A percentile compares a stretch with the other conserved stretches of the same genome.
Conservation (phyloP, 768 basidiomycete genomes). For the Phlebiopsis flavidoalba region DNA sequence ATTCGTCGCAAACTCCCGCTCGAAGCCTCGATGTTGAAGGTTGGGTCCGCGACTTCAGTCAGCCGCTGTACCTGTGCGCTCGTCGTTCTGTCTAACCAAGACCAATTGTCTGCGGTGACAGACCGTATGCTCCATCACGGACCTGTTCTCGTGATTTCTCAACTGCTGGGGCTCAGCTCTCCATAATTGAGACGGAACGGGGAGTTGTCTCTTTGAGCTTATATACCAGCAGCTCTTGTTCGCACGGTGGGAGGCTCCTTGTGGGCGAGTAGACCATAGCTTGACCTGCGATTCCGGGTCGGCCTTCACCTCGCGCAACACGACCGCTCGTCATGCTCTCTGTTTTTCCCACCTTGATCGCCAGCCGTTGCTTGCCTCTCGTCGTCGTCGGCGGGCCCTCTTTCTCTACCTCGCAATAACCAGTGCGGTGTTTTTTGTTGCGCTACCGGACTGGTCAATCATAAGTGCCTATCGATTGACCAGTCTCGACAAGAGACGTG, state of each 20-base stretch:
- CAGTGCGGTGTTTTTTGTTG: conserved; percentile 94
- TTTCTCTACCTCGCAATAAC: conserved; percentile 92
- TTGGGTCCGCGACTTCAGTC: conserved; percentile 83
- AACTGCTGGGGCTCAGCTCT: conserved; percentile 59
- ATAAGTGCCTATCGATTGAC: conserved; percentile 88
- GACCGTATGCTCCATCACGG: conserved; percentile 76
- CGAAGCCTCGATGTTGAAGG: conserved; percentile 79
- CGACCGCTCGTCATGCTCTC: conserved; percentile 47
- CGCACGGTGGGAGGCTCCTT: conserved; percentile 75
- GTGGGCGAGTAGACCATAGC: conserved; percentile 81
- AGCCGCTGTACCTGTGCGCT: conserved; percentile 89
- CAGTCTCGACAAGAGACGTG: conserved; percentile 82
- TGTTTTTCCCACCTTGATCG: conserved; percentile 84
- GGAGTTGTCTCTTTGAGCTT: conserved; percentile 75
- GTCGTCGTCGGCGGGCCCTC: conserved; percentile 82
- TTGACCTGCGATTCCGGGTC: conserved; percentile 89
- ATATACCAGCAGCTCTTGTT: conserved; percentile 80
- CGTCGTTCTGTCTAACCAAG: conserved; percentile 96
- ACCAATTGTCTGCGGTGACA: conserved; percentile 83
- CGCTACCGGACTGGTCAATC: conserved; percentile 90
- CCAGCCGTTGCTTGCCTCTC: conserved; percentile 73
- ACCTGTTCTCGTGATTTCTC: conserved; percentile 92
- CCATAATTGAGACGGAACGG: conserved; percentile 56
- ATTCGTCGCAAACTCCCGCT: conserved; percentile 89
- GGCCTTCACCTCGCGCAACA: conserved; percentile 49